Conservation (phyloP, 2,329 filamentous ascomycete species). For the Aureobasidium vineae region DNA sequence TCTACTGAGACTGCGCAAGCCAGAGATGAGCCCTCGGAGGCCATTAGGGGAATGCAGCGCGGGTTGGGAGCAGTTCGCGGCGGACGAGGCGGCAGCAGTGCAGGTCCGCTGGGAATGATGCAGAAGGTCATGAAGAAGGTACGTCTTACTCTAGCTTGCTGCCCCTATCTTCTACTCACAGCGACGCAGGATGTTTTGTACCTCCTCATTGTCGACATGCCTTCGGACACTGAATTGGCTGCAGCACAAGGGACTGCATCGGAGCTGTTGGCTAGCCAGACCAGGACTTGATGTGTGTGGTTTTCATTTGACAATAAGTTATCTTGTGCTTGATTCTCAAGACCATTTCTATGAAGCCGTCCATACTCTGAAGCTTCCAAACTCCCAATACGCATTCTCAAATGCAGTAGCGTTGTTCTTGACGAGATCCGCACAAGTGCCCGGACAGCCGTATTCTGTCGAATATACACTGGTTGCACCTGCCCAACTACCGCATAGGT, state of each 20-base stretch:
- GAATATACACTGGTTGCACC: slow-evolving; percentile 38
- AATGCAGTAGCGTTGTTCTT: slow-evolving; percentile 58
- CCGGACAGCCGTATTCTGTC: slow-evolving; percentile 45
- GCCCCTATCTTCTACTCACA: not conserved
- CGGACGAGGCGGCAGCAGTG: not conserved
- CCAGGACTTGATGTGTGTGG: not conserved
- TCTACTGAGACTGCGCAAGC: not conserved
- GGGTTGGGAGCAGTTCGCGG: not conserved
- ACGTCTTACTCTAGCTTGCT: not conserved
- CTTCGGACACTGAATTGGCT: slow-evolving; percentile 45
- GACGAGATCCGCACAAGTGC: slow-evolving; percentile 58
- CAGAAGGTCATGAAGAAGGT: slow-evolving; percentile 32
- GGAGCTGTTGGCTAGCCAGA: not conserved
- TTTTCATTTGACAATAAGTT: not conserved
- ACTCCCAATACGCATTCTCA: slow-evolving; percentile 62
- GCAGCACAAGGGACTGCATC: slow-evolving; percentile 28
- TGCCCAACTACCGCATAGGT: slow-evolving; percentile 43
- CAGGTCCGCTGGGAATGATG: slow-evolving; percentile 26
- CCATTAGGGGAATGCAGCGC: not conserved
- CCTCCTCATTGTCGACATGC: slow-evolving; percentile 54
- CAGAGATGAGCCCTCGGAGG: no score
- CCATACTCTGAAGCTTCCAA: slow-evolving; percentile 28
- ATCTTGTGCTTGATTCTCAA: not conserved
- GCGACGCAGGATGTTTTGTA: slow-evolving; percentile 49
- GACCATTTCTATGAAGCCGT: not conserved